Evolutionary conservation across 31 red algal genomes (phyloP).

Genomic region (Odonthalia washingtoniensis): DNA sequence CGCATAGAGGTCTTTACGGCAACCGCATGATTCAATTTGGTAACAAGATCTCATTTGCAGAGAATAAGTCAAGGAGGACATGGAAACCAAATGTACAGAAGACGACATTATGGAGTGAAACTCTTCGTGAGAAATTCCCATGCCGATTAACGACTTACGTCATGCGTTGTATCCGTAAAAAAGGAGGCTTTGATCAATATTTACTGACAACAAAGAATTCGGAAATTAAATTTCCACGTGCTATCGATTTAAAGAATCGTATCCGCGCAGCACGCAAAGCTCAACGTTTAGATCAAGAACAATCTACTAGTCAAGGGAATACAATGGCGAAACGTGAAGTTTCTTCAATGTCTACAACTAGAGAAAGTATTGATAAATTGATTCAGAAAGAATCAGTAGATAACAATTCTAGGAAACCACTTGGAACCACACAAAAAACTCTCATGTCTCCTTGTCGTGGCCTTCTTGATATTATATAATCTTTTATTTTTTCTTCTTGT

Average conservation of each 20-base stretch:
- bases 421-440: too few relatives aligned
- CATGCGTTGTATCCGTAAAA: slow-evolving; percentile 78
- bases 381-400: too few relatives aligned
- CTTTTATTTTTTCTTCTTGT: too few relatives aligned
- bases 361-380: too few relatives aligned
- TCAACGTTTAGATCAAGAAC: too few relatives aligned
- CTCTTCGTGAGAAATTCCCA: slow-evolving; percentile 65
- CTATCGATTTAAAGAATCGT: slow-evolving; percentile 77
- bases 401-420: too few relatives aligned
- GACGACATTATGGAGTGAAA: slow-evolving; percentile 82
- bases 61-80: slow-evolving; percentile 85
- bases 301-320: too few relatives aligned
- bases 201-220: slow-evolving; percentile 74
- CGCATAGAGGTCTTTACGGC: slow-evolving; percentile 67
- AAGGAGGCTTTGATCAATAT: slow-evolving; percentile 91
- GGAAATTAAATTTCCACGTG: slow-evolving; percentile 72
- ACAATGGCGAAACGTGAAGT: too few relatives aligned
- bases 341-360: too few relatives aligned
- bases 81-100: slow-evolving; percentile 91
- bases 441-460: too few relatives aligned
- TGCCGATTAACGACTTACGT: slow-evolving; percentile 84
- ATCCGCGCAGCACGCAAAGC: slow-evolving; percentile 52
- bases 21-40: slow-evolving; percentile 84
- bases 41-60: slow-evolving; percentile 83
- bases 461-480: too few relatives aligned